These are phyloP conservation scores for Aspergillus pseudoviridinutans DNA, from an alignment of 2,329 filamentous ascomycete genomes.

Conservation along the genomic window DNA sequence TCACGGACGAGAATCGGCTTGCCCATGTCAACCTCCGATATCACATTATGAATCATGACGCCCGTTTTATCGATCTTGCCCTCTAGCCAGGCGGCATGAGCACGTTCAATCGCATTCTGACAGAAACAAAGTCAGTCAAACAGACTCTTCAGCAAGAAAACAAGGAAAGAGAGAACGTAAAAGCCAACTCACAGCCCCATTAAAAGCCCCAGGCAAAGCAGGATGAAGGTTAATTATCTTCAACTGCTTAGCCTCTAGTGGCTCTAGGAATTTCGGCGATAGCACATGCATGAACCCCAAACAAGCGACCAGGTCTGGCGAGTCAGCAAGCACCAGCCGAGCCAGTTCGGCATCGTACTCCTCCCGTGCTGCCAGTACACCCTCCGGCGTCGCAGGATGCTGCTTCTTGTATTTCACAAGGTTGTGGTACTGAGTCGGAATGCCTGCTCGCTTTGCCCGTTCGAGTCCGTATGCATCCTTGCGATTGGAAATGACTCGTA, in stretches of 20 bases:
- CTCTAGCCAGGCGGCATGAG: conserved; percentile 67
- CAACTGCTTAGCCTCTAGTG: conserved; percentile 59
- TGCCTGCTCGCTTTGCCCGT: conserved; percentile 56
- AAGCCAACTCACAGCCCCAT: conserved; percentile 55
- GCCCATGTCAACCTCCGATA: conserved; percentile 74
- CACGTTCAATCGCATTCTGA: conserved; percentile 67
- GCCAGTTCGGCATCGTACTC: conserved; percentile 75
- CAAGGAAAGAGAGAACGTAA: not conserved
- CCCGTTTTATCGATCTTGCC: conserved; percentile 67
- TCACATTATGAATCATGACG: conserved; percentile 86
- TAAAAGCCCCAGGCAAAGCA: conserved; percentile 67
- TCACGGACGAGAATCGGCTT: conserved; percentile 67
- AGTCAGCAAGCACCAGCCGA: conserved; percentile 58
- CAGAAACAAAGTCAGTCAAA: not conserved
- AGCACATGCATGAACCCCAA: conserved; percentile 88
- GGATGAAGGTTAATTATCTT: conserved; percentile 81
- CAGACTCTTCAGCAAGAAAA: not conserved
- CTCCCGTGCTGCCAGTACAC: conserved; percentile 52
- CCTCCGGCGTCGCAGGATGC: conserved; percentile 53
- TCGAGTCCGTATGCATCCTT: conserved; percentile 62
- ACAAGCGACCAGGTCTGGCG: conserved; percentile 72
- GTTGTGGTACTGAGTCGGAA: conserved; percentile 78
- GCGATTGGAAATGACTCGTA: conserved; percentile 63
- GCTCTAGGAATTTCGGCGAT: conserved; percentile 63
- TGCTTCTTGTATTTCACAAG: conserved; percentile 71